Evolutionary conservation across 352 stramenopile genomes (phyloP), one percentile per base, ranked within the genome.

Genomic region (Globisporangium rhizosaccharum): DNA sequence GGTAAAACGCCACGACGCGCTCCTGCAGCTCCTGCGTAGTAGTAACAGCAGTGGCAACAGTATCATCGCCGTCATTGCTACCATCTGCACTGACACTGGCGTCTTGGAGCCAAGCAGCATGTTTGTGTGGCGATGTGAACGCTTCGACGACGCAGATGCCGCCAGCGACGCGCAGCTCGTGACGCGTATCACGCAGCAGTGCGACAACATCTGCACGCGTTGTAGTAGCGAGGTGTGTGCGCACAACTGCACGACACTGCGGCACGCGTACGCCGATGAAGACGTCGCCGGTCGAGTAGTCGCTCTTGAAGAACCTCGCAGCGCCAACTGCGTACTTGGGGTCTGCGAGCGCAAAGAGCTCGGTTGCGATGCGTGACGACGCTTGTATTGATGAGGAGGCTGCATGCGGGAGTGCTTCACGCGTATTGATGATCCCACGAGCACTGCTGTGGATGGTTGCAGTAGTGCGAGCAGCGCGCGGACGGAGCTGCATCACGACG

Each of bases 231-330:
- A 70, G 30, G 39, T 67, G 54, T 33, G 54, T 28, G 12, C 52
- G 51, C 33, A 67, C 44, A 1, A 51, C 46, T 10, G 45, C 23
- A 26, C 63, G 58, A 18, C 52, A 62, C 25, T 66, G 53, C 44
- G 63, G 63, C 2, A 67, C 44, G 8, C 51, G 52, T 18, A 70
- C 25, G 2, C 63, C 63, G 7, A 70, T 33, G 49, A 70, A 70
- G 12, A 67, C 20, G 7, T 70, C 63, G 20, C 42, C 23, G 7
- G 28, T 20, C 18, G 37, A 70, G 45, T 70, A 70, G 4, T 42
- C 30, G 30, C 20, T 30, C 36, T 65, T 65, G 49, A 70, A 67
- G 39, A 56, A 70, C 3, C 50, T 44, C 25, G 48, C 36, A 2
- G 33, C 41, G 2, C 57, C 57, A 3, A 39, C 20, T 25, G 26